These are phyloP conservation scores for Phialemonium atrogriseum DNA, from an alignment of 2,329 filamentous ascomycete genomes.

Conservation along the genomic window DNA sequence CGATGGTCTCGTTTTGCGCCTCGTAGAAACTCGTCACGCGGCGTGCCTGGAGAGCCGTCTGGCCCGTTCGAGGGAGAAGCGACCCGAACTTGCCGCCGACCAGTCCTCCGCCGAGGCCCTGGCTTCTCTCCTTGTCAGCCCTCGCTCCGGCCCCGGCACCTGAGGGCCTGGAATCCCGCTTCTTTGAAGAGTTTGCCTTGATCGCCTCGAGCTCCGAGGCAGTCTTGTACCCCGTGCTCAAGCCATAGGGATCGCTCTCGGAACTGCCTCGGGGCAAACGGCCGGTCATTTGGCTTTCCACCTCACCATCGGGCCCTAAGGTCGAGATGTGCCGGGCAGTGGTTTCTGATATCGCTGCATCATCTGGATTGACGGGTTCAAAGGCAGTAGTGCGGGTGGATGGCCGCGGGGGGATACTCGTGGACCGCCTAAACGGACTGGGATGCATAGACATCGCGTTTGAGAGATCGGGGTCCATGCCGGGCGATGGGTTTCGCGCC, in stretches of 20 bases:
- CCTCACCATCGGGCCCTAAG: slow-evolving; percentile 36
- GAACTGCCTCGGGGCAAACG: slow-evolving; percentile 48
- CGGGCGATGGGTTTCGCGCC: no score
- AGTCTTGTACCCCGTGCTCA: slow-evolving; percentile 71
- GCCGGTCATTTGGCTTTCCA: slow-evolving; percentile 41
- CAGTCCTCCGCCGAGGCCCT: slow-evolving; percentile 1
- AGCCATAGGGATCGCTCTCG: slow-evolving; percentile 73
- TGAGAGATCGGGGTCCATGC: no score
- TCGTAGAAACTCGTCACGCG: slow-evolving; percentile 76
- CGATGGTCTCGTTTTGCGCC: slow-evolving; percentile 86
- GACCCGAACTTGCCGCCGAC: slow-evolving; percentile 9
- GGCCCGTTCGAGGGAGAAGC: slow-evolving; percentile 22
- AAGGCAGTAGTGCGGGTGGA: slow-evolving; percentile 4
- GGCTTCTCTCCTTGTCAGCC: slow-evolving; percentile 10
- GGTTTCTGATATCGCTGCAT: slow-evolving; percentile 3
- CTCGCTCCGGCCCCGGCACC: slow-evolving; percentile 8
- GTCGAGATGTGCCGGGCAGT: slow-evolving; percentile 11
- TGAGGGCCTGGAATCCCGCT: slow-evolving; percentile 43
- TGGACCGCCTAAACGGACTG: no score
- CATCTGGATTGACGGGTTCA: background rate
- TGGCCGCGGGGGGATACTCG: no score
- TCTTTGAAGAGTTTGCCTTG: slow-evolving; percentile 71
- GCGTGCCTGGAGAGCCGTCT: slow-evolving; percentile 21
- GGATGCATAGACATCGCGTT: no score
- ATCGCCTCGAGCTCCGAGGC: slow-evolving; percentile 68